A percentile compares a stretch with the other conserved stretches of the same genome.
phyloP scores from a whole-genome alignment of 306 rosid genomes.

The Acmispon strigosus region DNA sequence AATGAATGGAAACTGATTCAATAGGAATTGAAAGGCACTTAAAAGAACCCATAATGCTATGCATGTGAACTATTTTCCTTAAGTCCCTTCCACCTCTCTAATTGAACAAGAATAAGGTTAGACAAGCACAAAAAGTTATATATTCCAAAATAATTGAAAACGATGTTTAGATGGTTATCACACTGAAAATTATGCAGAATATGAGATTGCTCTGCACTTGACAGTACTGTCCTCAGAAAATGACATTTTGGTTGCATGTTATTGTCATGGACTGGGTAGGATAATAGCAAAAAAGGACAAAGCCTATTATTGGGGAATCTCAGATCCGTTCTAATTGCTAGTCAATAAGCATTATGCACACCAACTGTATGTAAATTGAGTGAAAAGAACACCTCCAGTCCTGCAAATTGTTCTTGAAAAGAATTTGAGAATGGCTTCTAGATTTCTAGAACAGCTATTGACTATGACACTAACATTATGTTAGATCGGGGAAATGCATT shows the following conservation, averaged over 20 bases:
- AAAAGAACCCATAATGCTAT: slow-evolving; percentile 31
- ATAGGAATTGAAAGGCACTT: slow-evolving; percentile 43
- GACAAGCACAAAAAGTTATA: slow-evolving; percentile 25
- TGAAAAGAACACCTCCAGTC: not conserved
- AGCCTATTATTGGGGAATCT: slow-evolving; percentile 16
- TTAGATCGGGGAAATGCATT: not conserved
- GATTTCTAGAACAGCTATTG: not conserved
- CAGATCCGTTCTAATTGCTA: slow-evolving; percentile 1
- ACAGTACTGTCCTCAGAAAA: slow-evolving; percentile 27
- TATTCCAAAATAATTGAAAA: slow-evolving; percentile 35
- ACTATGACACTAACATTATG: not conserved
- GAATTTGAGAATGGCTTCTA: slow-evolving; percentile 16
- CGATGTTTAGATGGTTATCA: slow-evolving; percentile 11
- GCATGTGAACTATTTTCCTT: slow-evolving; percentile 38
- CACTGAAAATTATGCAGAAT: slow-evolving; percentile 18
- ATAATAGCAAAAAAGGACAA: slow-evolving; percentile 2
- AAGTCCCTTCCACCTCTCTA: slow-evolving; percentile 8
- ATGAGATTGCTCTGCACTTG: slow-evolving; percentile 13
- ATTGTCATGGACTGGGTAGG: slow-evolving; percentile 7
- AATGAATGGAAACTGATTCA: slow-evolving; percentile 28
- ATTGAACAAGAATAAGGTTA: slow-evolving; percentile 33
- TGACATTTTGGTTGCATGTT: slow-evolving; percentile 35
- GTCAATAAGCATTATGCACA: slow-evolving; percentile 15
- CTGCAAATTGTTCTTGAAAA: slow-evolving; percentile 9
- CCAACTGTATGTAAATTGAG: not conserved